These are phyloP conservation scores for Favolaschia claudopus DNA, from an alignment of 768 basidiomycete genomes.

Conservation along the genomic window DNA sequence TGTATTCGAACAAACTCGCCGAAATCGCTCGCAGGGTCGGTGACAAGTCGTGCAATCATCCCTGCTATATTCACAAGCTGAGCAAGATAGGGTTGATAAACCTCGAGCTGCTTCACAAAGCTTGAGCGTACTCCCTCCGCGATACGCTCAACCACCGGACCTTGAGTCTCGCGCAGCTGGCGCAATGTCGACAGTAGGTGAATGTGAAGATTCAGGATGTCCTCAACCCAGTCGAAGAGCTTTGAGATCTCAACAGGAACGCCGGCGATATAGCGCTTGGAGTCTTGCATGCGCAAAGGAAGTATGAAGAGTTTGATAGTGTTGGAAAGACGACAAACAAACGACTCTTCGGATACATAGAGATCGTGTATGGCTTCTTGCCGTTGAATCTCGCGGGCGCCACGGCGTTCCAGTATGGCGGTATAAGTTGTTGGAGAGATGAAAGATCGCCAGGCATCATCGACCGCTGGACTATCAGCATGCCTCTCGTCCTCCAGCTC, in stretches of 20 bases:
- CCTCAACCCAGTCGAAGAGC: slow-evolving; percentile 89
- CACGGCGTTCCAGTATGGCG: slow-evolving; percentile 47
- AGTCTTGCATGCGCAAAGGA: slow-evolving; percentile 77
- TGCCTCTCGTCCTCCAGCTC: neutral
- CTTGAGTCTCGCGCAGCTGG: slow-evolving; percentile 47
- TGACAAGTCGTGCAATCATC: slow-evolving; percentile 56
- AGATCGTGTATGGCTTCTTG: slow-evolving; percentile 77
- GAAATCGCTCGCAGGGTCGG: slow-evolving; percentile 71
- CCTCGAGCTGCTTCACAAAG: slow-evolving; percentile 74
- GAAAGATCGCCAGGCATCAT: slow-evolving; percentile 41
- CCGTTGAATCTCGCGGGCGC: slow-evolving; percentile 61
- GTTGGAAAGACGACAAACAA: slow-evolving; percentile 69
- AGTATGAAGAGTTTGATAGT: slow-evolving; percentile 78
- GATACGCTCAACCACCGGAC: slow-evolving; percentile 57
- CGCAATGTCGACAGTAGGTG: slow-evolving; percentile 63
- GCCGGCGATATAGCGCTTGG: slow-evolving; percentile 80
- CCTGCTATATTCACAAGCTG: slow-evolving; percentile 67
- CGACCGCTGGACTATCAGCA: neutral
- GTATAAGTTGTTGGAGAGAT: slow-evolving; percentile 42
- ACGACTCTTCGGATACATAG: slow-evolving; percentile 69
- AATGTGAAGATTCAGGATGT: slow-evolving; percentile 80
- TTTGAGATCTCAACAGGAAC: slow-evolving; percentile 74
- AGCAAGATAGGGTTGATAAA: slow-evolving; percentile 89
- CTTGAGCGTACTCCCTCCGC: slow-evolving; percentile 60
- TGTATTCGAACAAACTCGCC: slow-evolving; percentile 85